A percentile compares a stretch with the other conserved stretches of the same genome.
These are phyloP conservation scores for Pseudopyrenochaeta lycopersici DNA, from an alignment of 2,329 filamentous ascomycete species.

Conservation along the genomic window DNA sequence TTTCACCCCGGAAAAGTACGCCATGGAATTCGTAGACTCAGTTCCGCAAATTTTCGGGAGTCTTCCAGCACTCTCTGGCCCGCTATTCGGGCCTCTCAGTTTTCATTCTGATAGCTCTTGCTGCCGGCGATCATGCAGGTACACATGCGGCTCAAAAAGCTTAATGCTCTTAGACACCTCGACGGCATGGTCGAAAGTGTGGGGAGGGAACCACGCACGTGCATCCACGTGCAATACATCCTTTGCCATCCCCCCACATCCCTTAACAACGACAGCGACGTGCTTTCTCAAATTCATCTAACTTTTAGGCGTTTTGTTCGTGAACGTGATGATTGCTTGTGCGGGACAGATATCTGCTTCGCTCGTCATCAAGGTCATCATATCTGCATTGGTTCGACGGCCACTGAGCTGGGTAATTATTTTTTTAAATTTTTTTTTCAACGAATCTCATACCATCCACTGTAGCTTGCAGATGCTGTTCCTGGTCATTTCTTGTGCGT, in stretches of 20 bases:
- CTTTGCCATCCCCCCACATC: constrained; percentile 1
- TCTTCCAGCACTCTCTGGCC: constrained; percentile 23
- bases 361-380: not conserved
- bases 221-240: constrained; percentile 23
- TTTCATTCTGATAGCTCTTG: constrained; percentile 25
- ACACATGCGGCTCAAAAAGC: constrained; percentile 49
- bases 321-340: not conserved
- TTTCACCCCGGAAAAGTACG: constrained; percentile 7
- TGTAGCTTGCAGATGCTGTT: not conserved
- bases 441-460: not conserved
- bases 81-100: constrained; percentile 21
- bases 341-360: not conserved
- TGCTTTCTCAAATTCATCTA: not conserved
- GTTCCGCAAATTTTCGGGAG: constrained; percentile 39
- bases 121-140: constrained; percentile 47
- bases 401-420: not conserved
- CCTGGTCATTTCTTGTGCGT: not conserved
- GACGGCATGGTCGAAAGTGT: constrained; percentile 35
- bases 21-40: not conserved
- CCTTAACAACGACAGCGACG: not conserved
- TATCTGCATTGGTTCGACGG: not conserved
- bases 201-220: constrained; percentile 39
- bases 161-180: constrained; percentile 35
- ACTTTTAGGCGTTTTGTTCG: not conserved
- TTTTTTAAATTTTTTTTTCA: not conserved